phyloP scores from a whole-genome alignment of 2,329 filamentous ascomycete species.

The Pestalotiopsis sp. region DNA sequence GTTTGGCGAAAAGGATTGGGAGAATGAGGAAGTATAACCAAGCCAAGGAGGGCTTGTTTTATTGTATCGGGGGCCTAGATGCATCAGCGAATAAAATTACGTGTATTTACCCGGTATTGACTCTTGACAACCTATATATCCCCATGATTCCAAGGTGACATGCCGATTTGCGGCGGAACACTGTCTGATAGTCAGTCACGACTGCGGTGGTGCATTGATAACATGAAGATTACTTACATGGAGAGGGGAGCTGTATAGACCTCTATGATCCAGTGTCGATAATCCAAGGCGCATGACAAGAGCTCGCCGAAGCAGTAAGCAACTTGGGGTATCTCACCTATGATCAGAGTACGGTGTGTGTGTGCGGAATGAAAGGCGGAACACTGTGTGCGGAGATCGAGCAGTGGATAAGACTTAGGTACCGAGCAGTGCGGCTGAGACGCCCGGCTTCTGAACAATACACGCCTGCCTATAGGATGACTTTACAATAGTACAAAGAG shows the following conservation, averaged over 20 bases:
- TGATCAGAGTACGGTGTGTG: neutral
- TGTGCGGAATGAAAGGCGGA: neutral
- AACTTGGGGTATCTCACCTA: neutral
- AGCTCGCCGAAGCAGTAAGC: neutral
- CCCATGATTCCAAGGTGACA: neutral
- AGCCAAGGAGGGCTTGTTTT: neutral
- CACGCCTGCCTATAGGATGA: neutral
- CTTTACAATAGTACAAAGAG: neutral
- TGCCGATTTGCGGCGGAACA: neutral
- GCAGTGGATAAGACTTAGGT: neutral
- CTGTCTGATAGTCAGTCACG: neutral
- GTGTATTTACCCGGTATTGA: neutral
- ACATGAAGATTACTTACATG: too few relatives aligned
- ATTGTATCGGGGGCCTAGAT: neutral
- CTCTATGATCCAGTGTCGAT: too few relatives aligned
- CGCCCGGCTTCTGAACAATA: slow-evolving; percentile 1
- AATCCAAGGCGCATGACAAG: too few relatives aligned
- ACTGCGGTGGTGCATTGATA: too few relatives aligned
- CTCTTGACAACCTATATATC: neutral
- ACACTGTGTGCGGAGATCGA: slow-evolving; percentile 5
- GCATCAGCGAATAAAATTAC: neutral
- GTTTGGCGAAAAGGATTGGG: slow-evolving; percentile 68
- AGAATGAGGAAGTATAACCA: slow-evolving; percentile 61
- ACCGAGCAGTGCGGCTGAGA: neutral
- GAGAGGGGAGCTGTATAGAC: too few relatives aligned